Evolutionary conservation across 1,139 yeast species (phyloP).

Genomic region (Protomyces inundatus): DNA sequence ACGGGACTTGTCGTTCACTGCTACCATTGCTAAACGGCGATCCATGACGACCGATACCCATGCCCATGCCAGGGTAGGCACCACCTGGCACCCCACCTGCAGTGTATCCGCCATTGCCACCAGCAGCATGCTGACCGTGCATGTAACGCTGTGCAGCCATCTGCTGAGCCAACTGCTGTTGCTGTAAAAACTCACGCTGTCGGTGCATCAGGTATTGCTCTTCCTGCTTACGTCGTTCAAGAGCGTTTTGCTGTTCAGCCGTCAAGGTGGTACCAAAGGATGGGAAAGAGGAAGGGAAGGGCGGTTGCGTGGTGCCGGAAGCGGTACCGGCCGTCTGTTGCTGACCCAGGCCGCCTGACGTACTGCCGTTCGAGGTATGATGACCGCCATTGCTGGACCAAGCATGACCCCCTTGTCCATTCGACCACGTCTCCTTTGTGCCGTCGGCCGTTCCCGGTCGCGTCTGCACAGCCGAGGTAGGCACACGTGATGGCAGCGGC

Average conservation of each 20-base stretch:
- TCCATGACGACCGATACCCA: slow-evolving; percentile 11
- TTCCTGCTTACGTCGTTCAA: slow-evolving; percentile 31
- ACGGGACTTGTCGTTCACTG: slow-evolving; percentile 14
- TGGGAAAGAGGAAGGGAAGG: slow-evolving; percentile 28
- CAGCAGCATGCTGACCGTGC: slow-evolving; percentile 17
- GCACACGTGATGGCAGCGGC: slow-evolving; percentile 45
- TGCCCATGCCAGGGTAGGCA: slow-evolving; percentile 1
- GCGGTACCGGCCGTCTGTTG: background rate
- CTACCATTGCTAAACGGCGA: slow-evolving; percentile 13
- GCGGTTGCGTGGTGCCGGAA: slow-evolving; percentile 24
- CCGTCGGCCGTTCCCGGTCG: slow-evolving; percentile 16
- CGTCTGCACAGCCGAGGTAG: slow-evolving; percentile 7
- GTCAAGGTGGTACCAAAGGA: slow-evolving; percentile 27
- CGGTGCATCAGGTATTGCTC: slow-evolving; percentile 30
- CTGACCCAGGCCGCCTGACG: background rate
- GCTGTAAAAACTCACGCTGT: slow-evolving; percentile 30
- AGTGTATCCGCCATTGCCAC: background rate
- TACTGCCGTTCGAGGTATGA: background rate
- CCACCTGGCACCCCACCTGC: background rate
- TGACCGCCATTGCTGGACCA: slow-evolving; percentile 13
- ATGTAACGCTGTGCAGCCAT: slow-evolving; percentile 21
- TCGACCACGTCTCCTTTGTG: slow-evolving; percentile 8
- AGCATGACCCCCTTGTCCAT: slow-evolving; percentile 2
- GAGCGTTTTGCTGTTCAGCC: slow-evolving; percentile 28
- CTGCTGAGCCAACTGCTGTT: slow-evolving; percentile 29